Evolutionary conservation across 768 basidiomycete genomes (phyloP).

Genomic region (Coprinopsis strossmayeri): DNA sequence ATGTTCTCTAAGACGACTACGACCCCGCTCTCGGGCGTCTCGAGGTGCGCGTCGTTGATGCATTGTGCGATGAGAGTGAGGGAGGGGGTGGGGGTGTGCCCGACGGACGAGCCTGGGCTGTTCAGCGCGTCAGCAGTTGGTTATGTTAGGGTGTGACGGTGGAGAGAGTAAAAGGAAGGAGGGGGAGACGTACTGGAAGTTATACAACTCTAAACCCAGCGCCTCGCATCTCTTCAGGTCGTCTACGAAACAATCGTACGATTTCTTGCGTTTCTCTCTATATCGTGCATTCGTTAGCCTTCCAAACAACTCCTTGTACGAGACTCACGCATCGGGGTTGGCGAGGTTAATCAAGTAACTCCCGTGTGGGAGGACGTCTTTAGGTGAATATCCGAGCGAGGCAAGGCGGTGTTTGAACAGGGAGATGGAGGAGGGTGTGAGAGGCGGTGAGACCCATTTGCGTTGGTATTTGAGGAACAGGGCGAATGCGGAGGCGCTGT

Average conservation of each 20-base stretch:
- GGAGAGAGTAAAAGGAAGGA: too few relatives aligned
- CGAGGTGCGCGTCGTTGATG: constrained; percentile 66
- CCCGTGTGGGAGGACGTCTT: constrained; percentile 74
- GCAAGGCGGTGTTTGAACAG: constrained; percentile 57
- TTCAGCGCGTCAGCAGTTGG: neutral
- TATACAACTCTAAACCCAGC: constrained; percentile 68
- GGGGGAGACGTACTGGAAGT: constrained; percentile 68
- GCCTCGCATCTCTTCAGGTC: constrained; percentile 74
- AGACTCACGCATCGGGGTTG: constrained; percentile 55
- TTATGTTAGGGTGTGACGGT: too few relatives aligned
- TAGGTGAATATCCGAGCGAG: constrained; percentile 52
- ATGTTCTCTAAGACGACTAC: constrained; percentile 75
- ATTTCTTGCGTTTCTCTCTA: constrained; percentile 63
- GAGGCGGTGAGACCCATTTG: constrained; percentile 66
- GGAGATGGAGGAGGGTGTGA: constrained; percentile 44
- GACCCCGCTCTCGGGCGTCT: constrained; percentile 43
- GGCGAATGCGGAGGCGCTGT: constrained; percentile 76
- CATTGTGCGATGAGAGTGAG: constrained; percentile 61
- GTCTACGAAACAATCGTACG: constrained; percentile 76
- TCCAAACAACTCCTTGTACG: neutral
- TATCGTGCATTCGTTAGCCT: neutral
- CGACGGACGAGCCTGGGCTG: constrained; percentile 80
- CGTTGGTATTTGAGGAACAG: constrained; percentile 82
- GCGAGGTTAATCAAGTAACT: constrained; percentile 83
- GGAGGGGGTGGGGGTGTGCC: constrained; percentile 53